Conservation (phyloP, 148 eudicot species). For the Linanthus parryae region DNA sequence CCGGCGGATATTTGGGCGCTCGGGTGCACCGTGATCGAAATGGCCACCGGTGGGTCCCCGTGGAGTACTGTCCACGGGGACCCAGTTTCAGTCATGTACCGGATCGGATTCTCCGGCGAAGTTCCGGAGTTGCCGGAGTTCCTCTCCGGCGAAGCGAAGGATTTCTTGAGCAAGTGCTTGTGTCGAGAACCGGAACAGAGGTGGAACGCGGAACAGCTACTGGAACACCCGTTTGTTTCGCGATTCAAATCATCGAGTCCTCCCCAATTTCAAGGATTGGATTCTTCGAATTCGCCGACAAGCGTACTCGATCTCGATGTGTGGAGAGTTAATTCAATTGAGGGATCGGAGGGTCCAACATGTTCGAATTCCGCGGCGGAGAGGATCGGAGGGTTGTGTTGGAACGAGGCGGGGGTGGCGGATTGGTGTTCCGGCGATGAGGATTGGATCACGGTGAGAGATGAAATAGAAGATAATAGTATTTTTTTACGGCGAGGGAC, state of each 20-base stretch:
- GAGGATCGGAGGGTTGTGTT: slow-evolving; percentile 24
- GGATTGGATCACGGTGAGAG: slow-evolving; percentile 31
- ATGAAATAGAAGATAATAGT: slow-evolving; percentile 6
- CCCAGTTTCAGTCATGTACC: slow-evolving; percentile 32
- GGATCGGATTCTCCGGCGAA: slow-evolving; percentile 46
- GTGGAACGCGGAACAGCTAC: slow-evolving; percentile 53
- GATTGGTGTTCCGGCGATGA: slow-evolving; percentile 25
- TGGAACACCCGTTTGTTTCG: slow-evolving; percentile 51
- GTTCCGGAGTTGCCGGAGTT: slow-evolving; percentile 38
- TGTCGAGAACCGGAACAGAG: slow-evolving; percentile 45
- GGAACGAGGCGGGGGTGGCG: slow-evolving; percentile 6
- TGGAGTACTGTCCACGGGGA: slow-evolving; percentile 42
- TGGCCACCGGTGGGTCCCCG: slow-evolving; percentile 53
- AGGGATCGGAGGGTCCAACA: slow-evolving; percentile 13
- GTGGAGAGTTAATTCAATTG: slow-evolving; percentile 37
- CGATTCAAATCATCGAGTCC: background rate
- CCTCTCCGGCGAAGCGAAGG: slow-evolving; percentile 41
- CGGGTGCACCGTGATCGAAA: slow-evolving; percentile 57
- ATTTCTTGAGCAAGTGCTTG: slow-evolving; percentile 54
- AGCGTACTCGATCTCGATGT: slow-evolving; percentile 49
- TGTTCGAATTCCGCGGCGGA: slow-evolving; percentile 6
- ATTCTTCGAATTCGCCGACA: slow-evolving; percentile 35
- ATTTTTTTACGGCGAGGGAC: no score
- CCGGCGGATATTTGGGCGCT: slow-evolving; percentile 61
- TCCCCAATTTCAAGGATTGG: background rate